Evolutionary conservation across 108 stramenopile genomes (phyloP), one percentile per base, ranked within the genome.

Genomic region (Aurantiochytrium sp.): DNA sequence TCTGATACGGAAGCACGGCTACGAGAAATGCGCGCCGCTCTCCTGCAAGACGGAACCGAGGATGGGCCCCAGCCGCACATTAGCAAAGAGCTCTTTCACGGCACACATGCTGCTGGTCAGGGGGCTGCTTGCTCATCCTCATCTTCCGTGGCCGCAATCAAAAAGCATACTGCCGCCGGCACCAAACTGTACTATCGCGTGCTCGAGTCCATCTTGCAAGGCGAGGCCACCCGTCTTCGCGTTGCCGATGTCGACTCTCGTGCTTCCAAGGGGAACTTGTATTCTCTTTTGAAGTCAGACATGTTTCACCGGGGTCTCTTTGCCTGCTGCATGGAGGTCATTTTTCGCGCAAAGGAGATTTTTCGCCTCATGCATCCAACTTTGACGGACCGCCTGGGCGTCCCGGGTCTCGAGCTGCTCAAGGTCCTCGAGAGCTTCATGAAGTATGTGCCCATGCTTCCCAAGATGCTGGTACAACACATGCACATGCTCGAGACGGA

Each of bases 341-440:
- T 83, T 23, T 83, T 83, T 28, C 76, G 76, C 76, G 45, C 76
- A 55, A 83, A 83, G 51, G 76, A 83, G 51, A 53, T 83, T 12
- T 83, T 83, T 4, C 45, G 76, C 12, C 45, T 83, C 49, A 83
- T 83, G 76, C 51, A 83, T 23, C 76, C 76, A 25, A 53, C 51
- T 21, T 4, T 83, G 12, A 83, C 76, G 3, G 51, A 83, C 28
- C 51, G 76, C 49, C 76, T 83, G 43, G 51, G 51, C 5, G 49
- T 83, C 28, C 76, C 76, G n/a, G 76, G 49, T 6, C 76, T 83
- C 3, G 76, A 83, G 76, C 76, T 83, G 8, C 76, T 83, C 45
- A 83, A 83, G 76, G 76, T 83, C 43, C n/a, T 83, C 23, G 76
- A 83, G 76, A 83, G 76, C 76, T 83, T 83, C 51, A 53, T 53